These are phyloP conservation scores for Candida namnaoensis DNA, from an alignment of 805 yeast species.

Conservation along the genomic window DNA sequence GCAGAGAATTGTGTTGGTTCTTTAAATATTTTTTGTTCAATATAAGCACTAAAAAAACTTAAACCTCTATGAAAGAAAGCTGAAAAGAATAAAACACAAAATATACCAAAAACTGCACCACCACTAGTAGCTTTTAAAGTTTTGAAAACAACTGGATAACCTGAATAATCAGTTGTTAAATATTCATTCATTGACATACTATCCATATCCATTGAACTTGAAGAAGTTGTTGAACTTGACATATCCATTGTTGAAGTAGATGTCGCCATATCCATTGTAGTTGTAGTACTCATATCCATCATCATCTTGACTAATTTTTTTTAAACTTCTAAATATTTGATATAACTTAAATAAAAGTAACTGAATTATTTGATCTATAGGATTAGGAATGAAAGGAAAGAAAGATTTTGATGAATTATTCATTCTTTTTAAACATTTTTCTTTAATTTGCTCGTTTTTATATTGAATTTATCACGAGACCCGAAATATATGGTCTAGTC, in stretches of 20 bases:
- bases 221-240: too few species aligned
- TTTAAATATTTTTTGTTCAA: slow-evolving; percentile 53
- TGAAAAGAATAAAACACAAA: slow-evolving; percentile 47
- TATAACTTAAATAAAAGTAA: too few species aligned
- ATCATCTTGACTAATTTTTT: too few species aligned
- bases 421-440: neutral
- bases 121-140: slow-evolving; percentile 41
- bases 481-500: too few species aligned
- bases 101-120: slow-evolving; percentile 69
- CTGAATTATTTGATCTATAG: too few species aligned
- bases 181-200: slow-evolving; percentile 49
- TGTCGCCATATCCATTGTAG: slow-evolving; percentile 1
- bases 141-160: slow-evolving; percentile 58
- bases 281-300: slow-evolving; percentile 5
- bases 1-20: neutral
- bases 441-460: neutral
- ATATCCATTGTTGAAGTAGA: slow-evolving; percentile 1
- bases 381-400: too few species aligned
- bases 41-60: slow-evolving; percentile 48
- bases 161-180: slow-evolving; percentile 38
- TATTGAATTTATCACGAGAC: neutral
- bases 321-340: too few species aligned
- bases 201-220: slow-evolving; percentile 9
- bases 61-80: slow-evolving; percentile 54
- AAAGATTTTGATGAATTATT: too few species aligned